A percentile compares a stretch with the other conserved stretches of the same genome.
Conservation (phyloP, 179 eudicot genomes). For the Gypsophila paniculata region DNA sequence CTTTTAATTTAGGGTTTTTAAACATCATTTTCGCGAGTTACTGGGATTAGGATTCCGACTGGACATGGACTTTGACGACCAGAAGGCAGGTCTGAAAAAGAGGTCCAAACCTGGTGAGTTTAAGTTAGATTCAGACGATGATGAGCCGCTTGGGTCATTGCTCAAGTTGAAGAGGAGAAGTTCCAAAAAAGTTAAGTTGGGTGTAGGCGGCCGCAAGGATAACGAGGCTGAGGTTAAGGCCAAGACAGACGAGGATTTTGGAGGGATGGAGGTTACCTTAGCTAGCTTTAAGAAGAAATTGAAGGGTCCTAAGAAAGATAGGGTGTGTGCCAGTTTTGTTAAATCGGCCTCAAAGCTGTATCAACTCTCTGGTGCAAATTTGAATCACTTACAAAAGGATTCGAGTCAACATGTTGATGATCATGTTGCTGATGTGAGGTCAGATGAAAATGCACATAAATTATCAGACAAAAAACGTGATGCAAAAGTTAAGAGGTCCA, state of each 20-base stretch:
- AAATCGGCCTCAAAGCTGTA: slow-evolving; percentile 26
- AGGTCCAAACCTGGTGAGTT: slow-evolving; percentile 39
- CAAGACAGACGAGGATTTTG: slow-evolving; percentile 41
- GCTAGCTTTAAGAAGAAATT: slow-evolving; percentile 89
- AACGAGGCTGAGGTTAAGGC: slow-evolving; percentile 31
- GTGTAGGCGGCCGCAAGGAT: slow-evolving; percentile 34
- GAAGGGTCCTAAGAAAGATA: slow-evolving; percentile 71
- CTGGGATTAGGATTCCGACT: not conserved
- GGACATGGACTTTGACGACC: slow-evolving; percentile 59
- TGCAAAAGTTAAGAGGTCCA: slow-evolving; percentile 20
- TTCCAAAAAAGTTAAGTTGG: slow-evolving; percentile 51
- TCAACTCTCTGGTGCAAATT: slow-evolving; percentile 33
- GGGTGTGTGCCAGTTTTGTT: slow-evolving; percentile 26
- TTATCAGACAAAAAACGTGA: slow-evolving; percentile 24
- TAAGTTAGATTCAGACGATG: slow-evolving; percentile 62
- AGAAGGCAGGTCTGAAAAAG: slow-evolving; percentile 48
- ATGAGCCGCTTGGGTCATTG: slow-evolving; percentile 76
- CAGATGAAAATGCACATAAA: slow-evolving; percentile 21
- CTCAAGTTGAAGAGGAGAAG: slow-evolving; percentile 56
- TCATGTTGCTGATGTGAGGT: slow-evolving; percentile 27
- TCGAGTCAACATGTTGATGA: slow-evolving; percentile 22
- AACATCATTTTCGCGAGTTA: not conserved
- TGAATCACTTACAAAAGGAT: slow-evolving; percentile 23
- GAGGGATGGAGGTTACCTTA: slow-evolving; percentile 85
- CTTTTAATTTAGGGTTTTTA: slow-evolving; percentile 19